Evolutionary conservation across 106 monocot genomes (phyloP).

Genomic region (Allium fistulosum): DNA sequence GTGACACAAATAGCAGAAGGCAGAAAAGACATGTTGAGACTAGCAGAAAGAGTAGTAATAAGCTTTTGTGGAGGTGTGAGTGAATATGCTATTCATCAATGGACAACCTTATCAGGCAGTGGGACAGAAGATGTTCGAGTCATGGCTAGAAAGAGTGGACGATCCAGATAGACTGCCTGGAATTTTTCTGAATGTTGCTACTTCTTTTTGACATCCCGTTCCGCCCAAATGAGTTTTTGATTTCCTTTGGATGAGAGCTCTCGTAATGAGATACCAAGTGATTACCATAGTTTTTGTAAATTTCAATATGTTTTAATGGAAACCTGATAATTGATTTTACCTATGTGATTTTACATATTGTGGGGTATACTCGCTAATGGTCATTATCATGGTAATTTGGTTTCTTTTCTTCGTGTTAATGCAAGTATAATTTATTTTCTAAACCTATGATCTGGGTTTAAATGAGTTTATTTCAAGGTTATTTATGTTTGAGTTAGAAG

Average conservation of each 20-base stretch:
- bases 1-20: slow-evolving; percentile 73
- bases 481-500: too few species aligned
- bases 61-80: slow-evolving; percentile 89
- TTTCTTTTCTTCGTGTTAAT: slow-evolving; percentile 87
- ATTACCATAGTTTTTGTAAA: too few species aligned
- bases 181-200: slow-evolving; percentile 81
- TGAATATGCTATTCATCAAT: slow-evolving; percentile 71
- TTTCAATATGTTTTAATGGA: too few species aligned
- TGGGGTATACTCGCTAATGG: slow-evolving; percentile 99
- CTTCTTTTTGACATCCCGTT: slow-evolving; percentile 94
- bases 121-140: slow-evolving; percentile 88
- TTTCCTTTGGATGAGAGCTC: slow-evolving; percentile 80
- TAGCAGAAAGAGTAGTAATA: slow-evolving; percentile 84
- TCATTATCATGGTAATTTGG: slow-evolving; percentile 82
- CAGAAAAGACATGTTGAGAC: slow-evolving; percentile 83
- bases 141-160: slow-evolving; percentile 87
- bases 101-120: slow-evolving; percentile 84
- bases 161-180: slow-evolving; percentile 90
- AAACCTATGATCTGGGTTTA: too few species aligned
- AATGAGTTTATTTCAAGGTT: too few species aligned
- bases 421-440: slow-evolving; percentile 33
- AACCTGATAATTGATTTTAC: too few species aligned
- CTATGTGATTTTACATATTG: slow-evolving; percentile 35
- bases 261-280: slow-evolving; percentile 83
- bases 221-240: slow-evolving; percentile 76